phyloP scores from a whole-genome alignment of 2,329 filamentous ascomycete species.

The Dactylonectria macrodidyma region DNA sequence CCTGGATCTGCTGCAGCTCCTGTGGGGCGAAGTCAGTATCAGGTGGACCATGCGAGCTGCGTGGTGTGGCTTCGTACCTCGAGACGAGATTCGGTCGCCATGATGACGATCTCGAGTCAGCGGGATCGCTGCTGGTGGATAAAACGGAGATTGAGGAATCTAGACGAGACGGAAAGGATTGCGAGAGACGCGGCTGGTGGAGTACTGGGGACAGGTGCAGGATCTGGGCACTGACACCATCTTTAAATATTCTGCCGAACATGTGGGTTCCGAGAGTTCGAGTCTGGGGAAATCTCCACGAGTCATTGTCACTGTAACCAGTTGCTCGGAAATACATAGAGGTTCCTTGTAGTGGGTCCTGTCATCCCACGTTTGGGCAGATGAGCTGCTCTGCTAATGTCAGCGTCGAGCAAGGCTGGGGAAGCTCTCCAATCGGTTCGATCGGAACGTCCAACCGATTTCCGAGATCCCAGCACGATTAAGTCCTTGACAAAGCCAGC shows the following conservation, averaged over 20 bases:
- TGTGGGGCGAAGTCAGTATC: not conserved
- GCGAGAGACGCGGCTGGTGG: not conserved
- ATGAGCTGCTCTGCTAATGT: not conserved
- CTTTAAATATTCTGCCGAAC: not conserved
- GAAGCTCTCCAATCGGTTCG: not conserved
- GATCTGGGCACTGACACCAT: not conserved
- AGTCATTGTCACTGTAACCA: not conserved
- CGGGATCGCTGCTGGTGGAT: not conserved
- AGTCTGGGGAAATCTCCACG: not conserved
- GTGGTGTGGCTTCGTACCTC: not conserved
- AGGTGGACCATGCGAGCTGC: too few relatives aligned
- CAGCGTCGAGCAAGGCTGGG: not conserved
- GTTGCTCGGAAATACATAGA: not conserved
- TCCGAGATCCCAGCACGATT: not conserved
- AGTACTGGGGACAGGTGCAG: not conserved
- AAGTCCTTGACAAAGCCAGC: not conserved
- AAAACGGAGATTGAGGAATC: too few relatives aligned
- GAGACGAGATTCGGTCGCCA: conserved; percentile 11
- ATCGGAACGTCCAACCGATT: not conserved
- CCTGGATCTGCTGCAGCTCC: conserved; percentile 24
- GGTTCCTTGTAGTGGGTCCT: not conserved
- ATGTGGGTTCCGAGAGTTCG: not conserved
- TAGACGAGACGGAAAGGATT: not conserved
- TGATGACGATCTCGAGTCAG: not conserved
- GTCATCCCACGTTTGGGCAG: not conserved